Conservation (phyloP, 2,329 filamentous ascomycete species). For the Didymella glomerata region DNA sequence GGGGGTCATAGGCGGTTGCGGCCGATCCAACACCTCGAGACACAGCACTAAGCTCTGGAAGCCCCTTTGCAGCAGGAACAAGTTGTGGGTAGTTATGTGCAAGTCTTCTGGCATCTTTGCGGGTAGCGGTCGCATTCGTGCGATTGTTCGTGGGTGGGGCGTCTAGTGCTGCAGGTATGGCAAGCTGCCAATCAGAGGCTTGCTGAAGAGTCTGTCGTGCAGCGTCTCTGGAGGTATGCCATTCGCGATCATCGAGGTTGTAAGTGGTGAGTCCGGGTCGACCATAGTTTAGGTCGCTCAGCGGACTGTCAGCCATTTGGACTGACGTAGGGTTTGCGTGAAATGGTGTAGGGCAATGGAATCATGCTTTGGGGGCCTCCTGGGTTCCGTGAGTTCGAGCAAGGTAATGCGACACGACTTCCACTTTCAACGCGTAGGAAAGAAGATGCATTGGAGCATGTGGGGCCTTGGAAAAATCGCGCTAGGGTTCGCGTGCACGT, state of each 20-base stretch:
- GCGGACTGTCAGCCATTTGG: constrained; percentile 66
- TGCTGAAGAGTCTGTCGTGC: constrained; percentile 34
- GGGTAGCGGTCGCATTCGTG: constrained; percentile 16
- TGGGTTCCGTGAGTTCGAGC: not conserved
- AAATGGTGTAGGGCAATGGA: constrained; percentile 13
- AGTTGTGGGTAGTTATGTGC: constrained; percentile 36
- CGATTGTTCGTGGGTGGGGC: constrained; percentile 9
- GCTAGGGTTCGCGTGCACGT: constrained; percentile 37
- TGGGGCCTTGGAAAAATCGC: constrained; percentile 23
- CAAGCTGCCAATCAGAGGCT: constrained; percentile 35
- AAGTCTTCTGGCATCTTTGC: constrained; percentile 30
- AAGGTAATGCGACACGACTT: constrained; percentile 12
- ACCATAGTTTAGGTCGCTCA: constrained; percentile 62
- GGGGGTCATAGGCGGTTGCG: constrained; percentile 50
- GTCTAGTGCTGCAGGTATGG: constrained; percentile 30
- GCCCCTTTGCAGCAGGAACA: constrained; percentile 28
- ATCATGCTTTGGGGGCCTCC: constrained; percentile 36
- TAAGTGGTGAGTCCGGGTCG: constrained; percentile 63
- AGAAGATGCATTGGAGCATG: constrained; percentile 14
- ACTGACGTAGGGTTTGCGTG: constrained; percentile 41
- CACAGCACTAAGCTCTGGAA: constrained; percentile 35
- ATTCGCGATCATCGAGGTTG: constrained; percentile 56
- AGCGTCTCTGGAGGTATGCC: constrained; percentile 58
- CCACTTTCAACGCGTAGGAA: constrained; percentile 6
- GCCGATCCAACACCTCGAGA: constrained; percentile 46